Evolutionary conservation across 2,329 filamentous ascomycete species (phyloP), one percentile per base, ranked within the genome.

Genomic region (Aplosporella prunicola): DNA sequence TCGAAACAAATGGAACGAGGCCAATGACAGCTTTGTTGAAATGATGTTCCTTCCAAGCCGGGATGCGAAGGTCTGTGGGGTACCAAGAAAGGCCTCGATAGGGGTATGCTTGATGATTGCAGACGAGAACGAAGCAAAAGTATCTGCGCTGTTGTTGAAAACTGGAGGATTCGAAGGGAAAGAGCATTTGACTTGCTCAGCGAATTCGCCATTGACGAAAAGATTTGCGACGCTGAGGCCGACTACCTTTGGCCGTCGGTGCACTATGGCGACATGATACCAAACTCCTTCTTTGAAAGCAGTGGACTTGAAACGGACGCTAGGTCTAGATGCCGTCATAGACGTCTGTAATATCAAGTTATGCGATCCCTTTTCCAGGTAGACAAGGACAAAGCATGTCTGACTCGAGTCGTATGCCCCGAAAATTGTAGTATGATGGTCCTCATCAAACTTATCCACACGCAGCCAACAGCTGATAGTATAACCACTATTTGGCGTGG

Each of bases 291-390:
- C 72, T 48, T 78, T 68, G 52, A 98, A 96, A 1, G 71, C 67
- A 9, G 80, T 75, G 2, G 82, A 82, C 57, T 91, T 93, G 69
- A 98, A 98, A 39, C 91, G 78, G 31, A 98, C 84, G 58, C 89
- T 96, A 3, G 91, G 89, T 41, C 82, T 77, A 35, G 78, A 71
- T 7, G 87, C 87, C 35, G 78, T 84, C 43, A 96, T 82, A 13
- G 91, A 95, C 6, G 93, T 96, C 62, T 98, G 91, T 5, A 98
- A 67, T 47, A 98, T 98, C 47, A 98, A 82, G 60, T 94, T 91
- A 43, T 76, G 83, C 2, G 86, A 93, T 56, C 95, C 88, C 53
- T 82, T 87, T 57, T 98, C 93, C 25, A 98, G 70, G 53, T 98
- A 98, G 43, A 87, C 80, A 48, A 98, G 76, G 23, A 98, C 65